phyloP scores from a whole-genome alignment of 2,329 filamentous ascomycete species.

The Neopestalotiopsis sp. region DNA sequence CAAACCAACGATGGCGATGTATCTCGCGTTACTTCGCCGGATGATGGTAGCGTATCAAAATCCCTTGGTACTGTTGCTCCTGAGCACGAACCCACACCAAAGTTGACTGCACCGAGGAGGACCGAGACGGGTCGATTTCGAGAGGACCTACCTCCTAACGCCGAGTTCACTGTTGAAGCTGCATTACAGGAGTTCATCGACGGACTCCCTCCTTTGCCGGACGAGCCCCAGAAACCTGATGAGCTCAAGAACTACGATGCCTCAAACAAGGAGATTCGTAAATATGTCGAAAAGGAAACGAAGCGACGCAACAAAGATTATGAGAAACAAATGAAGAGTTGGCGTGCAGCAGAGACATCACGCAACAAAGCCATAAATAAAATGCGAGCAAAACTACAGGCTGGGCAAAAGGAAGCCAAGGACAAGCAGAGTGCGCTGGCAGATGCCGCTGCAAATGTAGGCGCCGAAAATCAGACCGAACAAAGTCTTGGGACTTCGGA shows the following conservation, averaged over 20 bases:
- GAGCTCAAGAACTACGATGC: conserved; percentile 1
- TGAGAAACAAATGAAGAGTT: conserved; percentile 67
- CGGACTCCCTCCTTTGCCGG: conserved; percentile 48
- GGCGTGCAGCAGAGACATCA: conserved; percentile 56
- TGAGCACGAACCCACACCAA: too few relatives aligned
- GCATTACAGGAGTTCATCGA: background rate
- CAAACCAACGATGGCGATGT: background rate
- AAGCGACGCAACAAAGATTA: conserved; percentile 67
- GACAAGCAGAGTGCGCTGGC: conserved; percentile 38
- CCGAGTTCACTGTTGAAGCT: background rate
- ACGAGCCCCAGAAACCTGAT: conserved; percentile 56
- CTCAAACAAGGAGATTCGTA: conserved; percentile 67
- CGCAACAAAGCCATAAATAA: conserved; percentile 63
- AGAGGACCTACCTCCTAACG: background rate
- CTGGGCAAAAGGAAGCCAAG: conserved; percentile 46
- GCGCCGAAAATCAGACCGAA: conserved; percentile 22
- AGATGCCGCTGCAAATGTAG: conserved; percentile 20
- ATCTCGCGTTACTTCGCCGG: too few relatives aligned
- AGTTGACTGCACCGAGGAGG: background rate
- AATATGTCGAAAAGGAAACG: conserved; percentile 72
- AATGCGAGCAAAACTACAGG: conserved; percentile 48
- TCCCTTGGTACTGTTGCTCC: too few relatives aligned
- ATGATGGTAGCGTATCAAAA: too few relatives aligned
- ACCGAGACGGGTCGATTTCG: background rate
- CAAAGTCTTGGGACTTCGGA: conserved; percentile 28